Evolutionary conservation across 164 flowering plant species (phyloP).

Genomic region (Santalum album): DNA sequence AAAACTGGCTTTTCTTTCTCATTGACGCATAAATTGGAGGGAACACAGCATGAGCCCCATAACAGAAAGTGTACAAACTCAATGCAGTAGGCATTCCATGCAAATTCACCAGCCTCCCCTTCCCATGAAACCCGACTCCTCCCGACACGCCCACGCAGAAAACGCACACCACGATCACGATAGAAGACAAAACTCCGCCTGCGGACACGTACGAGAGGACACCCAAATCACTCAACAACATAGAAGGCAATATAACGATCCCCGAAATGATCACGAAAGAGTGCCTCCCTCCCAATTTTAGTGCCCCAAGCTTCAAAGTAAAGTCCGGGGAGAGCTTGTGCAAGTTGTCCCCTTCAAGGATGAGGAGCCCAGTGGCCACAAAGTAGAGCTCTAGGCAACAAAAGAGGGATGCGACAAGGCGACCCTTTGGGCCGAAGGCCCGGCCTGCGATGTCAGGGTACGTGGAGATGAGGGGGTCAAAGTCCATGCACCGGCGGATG

Average conservation of each 20-base stretch:
- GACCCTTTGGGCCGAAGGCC: slow-evolving; percentile 12
- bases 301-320: background rate
- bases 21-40: slow-evolving; percentile 28
- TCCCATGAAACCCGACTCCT: slow-evolving; percentile 12
- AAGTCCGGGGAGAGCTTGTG: slow-evolving; percentile 8
- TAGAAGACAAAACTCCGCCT: slow-evolving; percentile 13
- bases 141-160: slow-evolving; percentile 1
- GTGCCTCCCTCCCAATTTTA: slow-evolving; percentile 6
- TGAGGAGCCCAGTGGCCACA: slow-evolving; percentile 11
- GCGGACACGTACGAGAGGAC: slow-evolving; percentile 12
- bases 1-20: slow-evolving; percentile 10
- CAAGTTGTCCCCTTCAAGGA: slow-evolving; percentile 19
- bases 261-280: slow-evolving; percentile 8
- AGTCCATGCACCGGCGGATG: slow-evolving; percentile 13
- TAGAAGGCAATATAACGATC: slow-evolving; percentile 7
- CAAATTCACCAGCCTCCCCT: slow-evolving; percentile 9
- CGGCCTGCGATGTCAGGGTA: slow-evolving; percentile 10
- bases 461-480: slow-evolving; percentile 3
- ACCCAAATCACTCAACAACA: slow-evolving; percentile 9
- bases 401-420: slow-evolving; percentile 8
- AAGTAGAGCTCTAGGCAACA: slow-evolving; percentile 11
- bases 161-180: slow-evolving; percentile 2
- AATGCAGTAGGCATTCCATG: slow-evolving; percentile 13
- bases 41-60: slow-evolving; percentile 16
- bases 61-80: slow-evolving; percentile 16